Evolutionary conservation across 192 early-diverging fungal genomes (phyloP).

Genomic region (Jimgerdemannia flammicorona): DNA sequence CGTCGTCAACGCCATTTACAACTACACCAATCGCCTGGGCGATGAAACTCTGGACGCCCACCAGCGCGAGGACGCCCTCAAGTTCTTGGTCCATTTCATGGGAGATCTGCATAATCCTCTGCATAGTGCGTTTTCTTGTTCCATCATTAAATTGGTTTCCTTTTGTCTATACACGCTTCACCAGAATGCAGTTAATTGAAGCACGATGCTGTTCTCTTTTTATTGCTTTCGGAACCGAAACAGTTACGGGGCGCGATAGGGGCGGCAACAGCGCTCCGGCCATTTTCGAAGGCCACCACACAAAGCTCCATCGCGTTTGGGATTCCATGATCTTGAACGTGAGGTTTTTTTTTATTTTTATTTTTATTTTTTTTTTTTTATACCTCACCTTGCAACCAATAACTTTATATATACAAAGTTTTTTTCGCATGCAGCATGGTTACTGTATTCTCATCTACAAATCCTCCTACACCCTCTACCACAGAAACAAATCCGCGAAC

Average conservation of each 20-base stretch:
- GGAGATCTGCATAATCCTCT: slow-evolving; percentile 46
- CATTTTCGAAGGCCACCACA: neutral
- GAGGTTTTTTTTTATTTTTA: neutral
- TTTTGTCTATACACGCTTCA: too few relatives aligned
- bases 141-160: slow-evolving; percentile 19
- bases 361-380: too few relatives aligned
- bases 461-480: neutral
- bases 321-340: neutral
- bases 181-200: too few relatives aligned
- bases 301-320: neutral
- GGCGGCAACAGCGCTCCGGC: neutral
- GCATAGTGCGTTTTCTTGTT: slow-evolving; percentile 27
- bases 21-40: slow-evolving; percentile 32
- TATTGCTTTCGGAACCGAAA: neutral
- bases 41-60: slow-evolving; percentile 2
- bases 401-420: too few relatives aligned
- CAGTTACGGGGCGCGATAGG: neutral
- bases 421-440: too few relatives aligned
- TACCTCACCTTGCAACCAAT: too few relatives aligned
- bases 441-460: too few relatives aligned
- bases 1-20: slow-evolving; percentile 33
- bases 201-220: neutral
- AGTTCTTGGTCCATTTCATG: slow-evolving; percentile 42
- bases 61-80: slow-evolving; percentile 23
- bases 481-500: slow-evolving; percentile 2